Evolutionary conservation across 176 grass and related monocot genomes (phyloP).

Genomic region (Neostapfia colusana): DNA sequence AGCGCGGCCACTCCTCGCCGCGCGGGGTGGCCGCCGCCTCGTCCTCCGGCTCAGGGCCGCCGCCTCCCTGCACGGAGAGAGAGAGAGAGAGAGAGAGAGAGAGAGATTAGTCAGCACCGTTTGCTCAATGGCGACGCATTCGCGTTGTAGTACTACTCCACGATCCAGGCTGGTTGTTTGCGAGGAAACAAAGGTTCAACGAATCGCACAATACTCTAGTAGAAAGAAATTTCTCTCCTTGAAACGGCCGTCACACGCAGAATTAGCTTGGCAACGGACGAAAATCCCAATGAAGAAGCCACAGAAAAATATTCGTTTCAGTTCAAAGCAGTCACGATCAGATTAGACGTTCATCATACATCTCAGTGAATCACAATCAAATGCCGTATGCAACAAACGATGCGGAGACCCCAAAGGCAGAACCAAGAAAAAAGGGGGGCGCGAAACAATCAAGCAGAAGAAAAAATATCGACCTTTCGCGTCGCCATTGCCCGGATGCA

Average conservation of each 20-base stretch:
- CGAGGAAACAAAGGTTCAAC: background rate
- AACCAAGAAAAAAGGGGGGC: background rate
- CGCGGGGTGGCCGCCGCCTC: conserved; percentile 19
- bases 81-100: background rate
- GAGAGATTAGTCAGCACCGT: background rate
- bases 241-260: conserved; percentile 9
- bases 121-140: conserved; percentile 23
- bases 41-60: conserved; percentile 53
- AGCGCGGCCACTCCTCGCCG: conserved; percentile 63
- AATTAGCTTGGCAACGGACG: background rate
- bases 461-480: background rate
- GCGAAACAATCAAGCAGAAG: no score
- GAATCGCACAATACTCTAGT: background rate
- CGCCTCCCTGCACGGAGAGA: conserved; percentile 29
- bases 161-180: background rate
- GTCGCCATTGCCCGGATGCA: conserved; percentile 22
- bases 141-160: background rate
- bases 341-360: background rate
- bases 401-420: conserved; percentile 1
- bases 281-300: background rate
- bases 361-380: background rate
- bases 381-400: background rate
- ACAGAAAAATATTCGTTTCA: background rate
- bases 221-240: background rate
- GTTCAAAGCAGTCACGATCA: background rate